Base-by-base conservation (phyloP, 108 stramenopile species). In the Poteriospumella lacustris region DNA sequence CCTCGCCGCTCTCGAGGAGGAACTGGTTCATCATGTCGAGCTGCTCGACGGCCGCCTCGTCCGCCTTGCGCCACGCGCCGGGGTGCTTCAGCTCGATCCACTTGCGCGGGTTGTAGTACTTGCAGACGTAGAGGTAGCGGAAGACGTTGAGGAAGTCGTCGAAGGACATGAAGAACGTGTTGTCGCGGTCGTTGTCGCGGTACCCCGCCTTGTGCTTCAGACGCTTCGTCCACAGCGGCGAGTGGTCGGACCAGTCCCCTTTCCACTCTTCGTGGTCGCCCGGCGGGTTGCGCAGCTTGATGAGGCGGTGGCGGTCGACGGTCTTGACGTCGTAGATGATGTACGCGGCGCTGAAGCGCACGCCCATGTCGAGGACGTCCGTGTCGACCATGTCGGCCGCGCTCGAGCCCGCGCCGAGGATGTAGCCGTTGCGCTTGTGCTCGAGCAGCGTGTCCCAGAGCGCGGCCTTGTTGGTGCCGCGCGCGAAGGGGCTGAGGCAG, bases 101-200 rank as follows among this genome's bases (percentile, higher is more conserved):
- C 38, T 44, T 9, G 31, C 68, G 5, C 31, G 41, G 68, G 33
- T 78, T 52, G 1, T 1, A 1, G 29, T 1, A 1, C 0, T 80
- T 82, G 58, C 82, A 84, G 58, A 84, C 62, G 42, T 83, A 84
- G 0, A 84, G 76, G 56, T 79, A 77, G 19, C 82, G 79, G 42
- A 84, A 84, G 0, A 68, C 80, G 19, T 38, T 41, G 36, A 78
- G 78, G 44, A 84, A 84, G 24, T 84, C 84, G 56, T 84, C 80
- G 47, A 84, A 84, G 1, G 84, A 80, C 82, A 84, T 83, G 82
- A 78, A 84, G 39, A 84, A 84, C 2, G 80, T 80, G 68, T 84
- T 81, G 43, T 83, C 82, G 3, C 5, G 15, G 1, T 58, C 42
- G 43, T 77, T 39, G 34, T 80, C 43, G 1, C 39, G 78, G 31